These are phyloP conservation scores for Caryopteris hybrid DNA, from an alignment of 305 asterid species.

Conservation along the genomic window DNA sequence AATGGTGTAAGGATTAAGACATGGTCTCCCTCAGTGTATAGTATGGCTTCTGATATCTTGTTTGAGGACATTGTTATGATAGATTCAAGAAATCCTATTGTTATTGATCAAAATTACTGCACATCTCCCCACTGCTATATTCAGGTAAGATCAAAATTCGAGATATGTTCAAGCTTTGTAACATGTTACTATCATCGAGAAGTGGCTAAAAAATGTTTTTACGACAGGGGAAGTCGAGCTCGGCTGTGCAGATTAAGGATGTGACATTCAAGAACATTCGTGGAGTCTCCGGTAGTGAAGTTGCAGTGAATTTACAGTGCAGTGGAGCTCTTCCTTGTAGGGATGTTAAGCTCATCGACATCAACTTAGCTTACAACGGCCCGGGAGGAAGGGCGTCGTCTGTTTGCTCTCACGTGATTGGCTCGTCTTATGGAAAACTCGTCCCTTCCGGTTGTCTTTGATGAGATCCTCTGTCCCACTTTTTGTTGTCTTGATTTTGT, in stretches of 20 bases:
- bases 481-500: background rate
- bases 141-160: slow-evolving; percentile 13
- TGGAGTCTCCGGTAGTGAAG: slow-evolving; percentile 47
- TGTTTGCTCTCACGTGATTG: slow-evolving; percentile 41
- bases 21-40: slow-evolving; percentile 50
- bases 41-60: slow-evolving; percentile 38
- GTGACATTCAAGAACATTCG: slow-evolving; percentile 57
- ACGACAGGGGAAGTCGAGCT: slow-evolving; percentile 22
- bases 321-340: slow-evolving; percentile 47
- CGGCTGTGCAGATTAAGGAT: slow-evolving; percentile 48
- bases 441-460: slow-evolving; percentile 40
- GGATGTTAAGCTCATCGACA: slow-evolving; percentile 45
- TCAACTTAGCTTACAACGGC: slow-evolving; percentile 41
- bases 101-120: slow-evolving; percentile 66
- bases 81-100: slow-evolving; percentile 46
- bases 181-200: no score
- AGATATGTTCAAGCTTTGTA: no score
- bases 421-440: slow-evolving; percentile 40
- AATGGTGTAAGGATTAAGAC: slow-evolving; percentile 79
- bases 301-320: slow-evolving; percentile 49
- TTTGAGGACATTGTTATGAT: slow-evolving; percentile 41
- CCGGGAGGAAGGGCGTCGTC: slow-evolving; percentile 31
- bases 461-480: background rate
- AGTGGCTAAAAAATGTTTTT: no score
- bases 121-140: slow-evolving; percentile 32